A percentile compares a stretch with the other conserved stretches of the same genome.
Evolutionary conservation across 2,329 filamentous ascomycete genomes (phyloP).

Genomic region (Aureobasidium pullulans): DNA sequence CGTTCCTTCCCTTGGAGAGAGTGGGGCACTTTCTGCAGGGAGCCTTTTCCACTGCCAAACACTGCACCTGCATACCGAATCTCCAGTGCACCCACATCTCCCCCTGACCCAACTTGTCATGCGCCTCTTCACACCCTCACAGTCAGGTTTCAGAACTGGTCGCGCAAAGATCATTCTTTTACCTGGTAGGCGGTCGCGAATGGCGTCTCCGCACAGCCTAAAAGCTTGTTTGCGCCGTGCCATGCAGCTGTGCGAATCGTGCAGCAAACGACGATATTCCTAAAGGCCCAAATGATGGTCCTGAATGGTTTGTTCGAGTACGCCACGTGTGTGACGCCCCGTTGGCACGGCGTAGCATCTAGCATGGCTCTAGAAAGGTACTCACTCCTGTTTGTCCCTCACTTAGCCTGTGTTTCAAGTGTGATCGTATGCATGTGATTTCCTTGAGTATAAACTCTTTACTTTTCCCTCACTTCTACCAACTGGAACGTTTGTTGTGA

Average conservation of each 20-base stretch:
- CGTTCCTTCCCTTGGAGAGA: background rate
- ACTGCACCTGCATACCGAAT: slow-evolving; percentile 5
- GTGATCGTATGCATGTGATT: slow-evolving; percentile 13
- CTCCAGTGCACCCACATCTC: slow-evolving; percentile 10
- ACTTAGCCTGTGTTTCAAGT: slow-evolving; percentile 7
- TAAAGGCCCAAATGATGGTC: background rate
- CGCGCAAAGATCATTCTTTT: background rate
- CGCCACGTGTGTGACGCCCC: slow-evolving; percentile 14
- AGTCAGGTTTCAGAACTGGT: slow-evolving; percentile 8
- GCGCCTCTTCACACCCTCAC: slow-evolving; percentile 2
- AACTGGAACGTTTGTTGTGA: slow-evolving; percentile 7
- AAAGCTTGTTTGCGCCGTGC: slow-evolving; percentile 8
- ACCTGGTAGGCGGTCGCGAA: slow-evolving; percentile 2
- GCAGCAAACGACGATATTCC: background rate
- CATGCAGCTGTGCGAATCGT: slow-evolving; percentile 13
- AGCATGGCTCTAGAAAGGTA: slow-evolving; percentile 7
- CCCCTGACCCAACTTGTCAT: slow-evolving; percentile 10
- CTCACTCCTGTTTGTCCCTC: slow-evolving; percentile 10
- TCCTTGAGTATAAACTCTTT: slow-evolving; percentile 1
- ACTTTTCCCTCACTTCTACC: slow-evolving; percentile 6
- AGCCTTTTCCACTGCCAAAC: slow-evolving; percentile 2
- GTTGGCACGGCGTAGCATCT: slow-evolving; percentile 8
- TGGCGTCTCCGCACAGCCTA: slow-evolving; percentile 8
- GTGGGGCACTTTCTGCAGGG: background rate
- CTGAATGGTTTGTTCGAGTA: slow-evolving; percentile 6